Evolutionary conservation across 2,329 filamentous ascomycete species (phyloP), one percentile per base, ranked within the genome.

Genomic region (Arthrobotrys sphaeroides): DNA sequence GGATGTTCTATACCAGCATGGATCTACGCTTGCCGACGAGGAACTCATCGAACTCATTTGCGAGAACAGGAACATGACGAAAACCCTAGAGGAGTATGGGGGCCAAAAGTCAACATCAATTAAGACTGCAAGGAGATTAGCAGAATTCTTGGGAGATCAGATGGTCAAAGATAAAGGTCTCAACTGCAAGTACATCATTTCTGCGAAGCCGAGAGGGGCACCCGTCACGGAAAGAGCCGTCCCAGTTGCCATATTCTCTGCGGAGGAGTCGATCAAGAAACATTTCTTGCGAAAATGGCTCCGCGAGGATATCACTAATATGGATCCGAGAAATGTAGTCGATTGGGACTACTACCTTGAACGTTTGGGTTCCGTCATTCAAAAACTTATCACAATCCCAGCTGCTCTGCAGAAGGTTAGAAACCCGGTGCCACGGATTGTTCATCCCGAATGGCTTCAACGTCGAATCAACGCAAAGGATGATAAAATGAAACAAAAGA

Each of bases 181-280:
- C 79, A 99, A 99, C 84, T 99, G 95, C 89, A 98, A 98, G 83
- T 99, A 98, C 83, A 97, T 99, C 82, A 97, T 99, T 80, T 97
- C 94, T 60, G 88, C 93, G 12, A 89, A 88, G 77, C 95, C 95
- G 2, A 91, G 90, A 80, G 92, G 92, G 80, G 92, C 94, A 0
- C 94, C 95, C 1, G 94, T 99, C 76, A 99, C 95, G 0, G 96
- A 99, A 78, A 88, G 95, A 80, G 95, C 95, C 20, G 88, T 99
- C 73, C 95, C 95, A 0, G 93, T 99, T 3, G 93, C 95, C 18
- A 99, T 99, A 77, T 98, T 99, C 83, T 97, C 95, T 0, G 93
- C 95, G 0, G 94, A 98, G 67, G 90, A 94, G 68, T 88, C 88
- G 4, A 90, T 96, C 69, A 98, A 97, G 84, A 88, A 92, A 57